Evolutionary conservation across 2,329 filamentous ascomycete species (phyloP), one percentile per base, ranked within the genome.

Genomic region (Chaetoscypha palmicola): DNA sequence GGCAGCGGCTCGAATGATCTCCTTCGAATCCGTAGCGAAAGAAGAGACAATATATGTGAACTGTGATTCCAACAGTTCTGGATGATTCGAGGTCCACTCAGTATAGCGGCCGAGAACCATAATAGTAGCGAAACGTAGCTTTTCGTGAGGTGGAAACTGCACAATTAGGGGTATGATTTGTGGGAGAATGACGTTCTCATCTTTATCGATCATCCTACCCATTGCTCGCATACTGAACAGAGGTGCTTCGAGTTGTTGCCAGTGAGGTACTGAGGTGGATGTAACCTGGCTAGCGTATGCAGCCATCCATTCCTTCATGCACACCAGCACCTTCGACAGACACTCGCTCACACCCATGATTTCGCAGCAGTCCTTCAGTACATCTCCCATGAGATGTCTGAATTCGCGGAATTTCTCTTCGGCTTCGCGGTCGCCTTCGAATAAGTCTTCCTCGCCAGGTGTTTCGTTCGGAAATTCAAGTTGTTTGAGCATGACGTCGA

Each of bases 401-500:
- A 97, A 98, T 59, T 94, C 88, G 37, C 92, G 81, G 68, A 98
- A 98, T 63, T 92, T 94, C 58, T 98, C 92, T 64, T 98, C 92
- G 48, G 88, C 83, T 62, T 97, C 92, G 31, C 91, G 81, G 62
- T 98, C 92, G 41, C 92, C 92, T 49, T 95, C 91, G 60, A 98
- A 98, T 0, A 97, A 70, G 63, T 98, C 92, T 10, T 33, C 23
- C 5, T 39, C 19, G 19, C 37, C 37, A 26, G 36, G 28, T 16
- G 74, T 72, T 55, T 91, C 82, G 53, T 84, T 80, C 11, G 92
- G 92, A 61, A 87, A 98, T 62, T 94, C 80, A 30, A 98, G 76
- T 59, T 96, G 91, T 53, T 79, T 82, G 46, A 98, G 81, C 71
- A 98, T 85, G 52, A 97, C 81, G 60, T 97, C 91, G 47, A 98